Percentiles rank a stretch among this genome's conserved stretches.
phyloP scores from a whole-genome alignment of 2,329 filamentous ascomycete species.

The Chaetomium olivaceum region DNA sequence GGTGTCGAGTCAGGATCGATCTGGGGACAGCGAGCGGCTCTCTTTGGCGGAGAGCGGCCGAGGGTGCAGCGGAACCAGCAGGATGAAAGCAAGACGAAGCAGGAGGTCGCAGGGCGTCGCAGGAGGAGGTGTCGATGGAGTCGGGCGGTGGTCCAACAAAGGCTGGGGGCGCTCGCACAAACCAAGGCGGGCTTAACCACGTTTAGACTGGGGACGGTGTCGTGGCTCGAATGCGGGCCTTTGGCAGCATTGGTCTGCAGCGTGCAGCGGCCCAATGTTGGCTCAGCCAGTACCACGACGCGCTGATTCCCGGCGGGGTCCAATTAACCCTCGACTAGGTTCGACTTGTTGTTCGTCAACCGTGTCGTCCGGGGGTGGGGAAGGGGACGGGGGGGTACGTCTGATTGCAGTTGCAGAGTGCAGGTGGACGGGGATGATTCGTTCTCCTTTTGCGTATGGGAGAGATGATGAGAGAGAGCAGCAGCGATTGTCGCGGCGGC shows the following conservation, averaged over 20 bases:
- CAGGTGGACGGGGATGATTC: slow-evolving; percentile 28
- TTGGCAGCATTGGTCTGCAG: slow-evolving; percentile 37
- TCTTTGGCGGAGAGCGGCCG: slow-evolving; percentile 32
- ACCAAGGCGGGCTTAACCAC: slow-evolving; percentile 38
- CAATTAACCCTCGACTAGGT: slow-evolving; percentile 30
- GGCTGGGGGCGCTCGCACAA: slow-evolving; percentile 29
- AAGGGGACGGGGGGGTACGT: not conserved
- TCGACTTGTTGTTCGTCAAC: slow-evolving; percentile 27
- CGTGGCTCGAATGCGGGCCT: slow-evolving; percentile 46
- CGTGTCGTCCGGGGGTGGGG: slow-evolving; percentile 13
- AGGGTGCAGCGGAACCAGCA: slow-evolving; percentile 16
- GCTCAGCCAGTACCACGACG: slow-evolving; percentile 32
- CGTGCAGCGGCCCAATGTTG: slow-evolving; percentile 39
- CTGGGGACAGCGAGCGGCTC: slow-evolving; percentile 25
- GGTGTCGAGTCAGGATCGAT: slow-evolving; percentile 27
- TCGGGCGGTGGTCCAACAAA: slow-evolving; percentile 22
- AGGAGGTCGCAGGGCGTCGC: slow-evolving; percentile 14
- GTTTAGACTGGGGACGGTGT: slow-evolving; percentile 41
- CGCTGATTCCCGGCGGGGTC: slow-evolving; percentile 30
- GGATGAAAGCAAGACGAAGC: slow-evolving; percentile 18
- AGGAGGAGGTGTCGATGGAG: slow-evolving; percentile 27
- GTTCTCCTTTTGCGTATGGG: slow-evolving; percentile 19
- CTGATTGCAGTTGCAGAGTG: slow-evolving; percentile 16
- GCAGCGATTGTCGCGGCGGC: slow-evolving; percentile 12
- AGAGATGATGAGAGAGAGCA: not conserved